Evolutionary conservation across 2,329 filamentous ascomycete genomes (phyloP).

Genomic region (Aspergillus neoniger): DNA sequence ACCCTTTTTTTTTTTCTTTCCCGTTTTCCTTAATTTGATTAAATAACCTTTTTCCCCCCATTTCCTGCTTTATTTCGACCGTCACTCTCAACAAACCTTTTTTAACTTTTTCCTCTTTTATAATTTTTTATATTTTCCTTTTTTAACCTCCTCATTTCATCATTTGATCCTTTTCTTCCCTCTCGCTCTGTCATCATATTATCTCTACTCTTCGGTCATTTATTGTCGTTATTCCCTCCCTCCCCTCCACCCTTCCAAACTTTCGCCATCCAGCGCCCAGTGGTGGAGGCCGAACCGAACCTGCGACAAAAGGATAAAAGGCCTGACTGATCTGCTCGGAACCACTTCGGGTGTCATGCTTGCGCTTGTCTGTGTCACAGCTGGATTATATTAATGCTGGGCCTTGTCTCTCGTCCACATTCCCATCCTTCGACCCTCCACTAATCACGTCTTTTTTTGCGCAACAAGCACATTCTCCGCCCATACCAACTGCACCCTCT

Average conservation of each 20-base stretch:
- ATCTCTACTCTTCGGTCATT: constrained; percentile 17
- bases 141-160: not conserved
- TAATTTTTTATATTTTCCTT: not conserved
- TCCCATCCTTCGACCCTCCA: constrained; percentile 36
- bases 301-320: constrained; percentile 19
- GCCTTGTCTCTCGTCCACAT: constrained; percentile 40
- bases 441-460: constrained; percentile 34
- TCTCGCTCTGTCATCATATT: constrained; percentile 5
- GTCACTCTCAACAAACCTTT: constrained; percentile 9
- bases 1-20: constrained; percentile 16
- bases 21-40: constrained; percentile 17
- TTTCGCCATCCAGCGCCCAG: not conserved
- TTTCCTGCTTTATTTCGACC: constrained; percentile 7
- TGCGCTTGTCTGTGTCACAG: constrained; percentile 40
- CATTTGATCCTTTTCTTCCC: not conserved
- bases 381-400: constrained; percentile 38
- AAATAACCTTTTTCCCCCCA: constrained; percentile 10
- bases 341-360: constrained; percentile 35
- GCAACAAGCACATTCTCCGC: constrained; percentile 39
- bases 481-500: constrained; percentile 27
- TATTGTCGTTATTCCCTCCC: constrained; percentile 4
- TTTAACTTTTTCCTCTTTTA: no score
- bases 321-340: constrained; percentile 18
- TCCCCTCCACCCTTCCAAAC: not conserved
- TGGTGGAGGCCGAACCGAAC: constrained; percentile 12